phyloP scores from a whole-genome alignment of 2,329 filamentous ascomycete species.

The Penicillium occitanis region DNA sequence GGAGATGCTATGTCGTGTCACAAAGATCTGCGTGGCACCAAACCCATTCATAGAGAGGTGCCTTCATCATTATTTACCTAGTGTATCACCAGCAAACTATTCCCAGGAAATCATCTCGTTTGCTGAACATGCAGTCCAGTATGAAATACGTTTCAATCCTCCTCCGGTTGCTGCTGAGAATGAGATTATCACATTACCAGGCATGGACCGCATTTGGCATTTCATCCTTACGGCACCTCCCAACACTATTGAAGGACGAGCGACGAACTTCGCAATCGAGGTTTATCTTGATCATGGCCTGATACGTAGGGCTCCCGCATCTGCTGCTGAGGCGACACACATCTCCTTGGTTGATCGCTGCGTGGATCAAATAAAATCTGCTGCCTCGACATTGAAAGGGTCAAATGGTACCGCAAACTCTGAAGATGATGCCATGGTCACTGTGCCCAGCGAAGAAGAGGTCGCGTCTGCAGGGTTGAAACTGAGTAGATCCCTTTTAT shows the following conservation, averaged over 20 bases:
- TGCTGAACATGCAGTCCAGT: conserved; percentile 43
- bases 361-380: conserved; percentile 65
- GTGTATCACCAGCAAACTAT: conserved; percentile 40
- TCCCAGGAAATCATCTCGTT: conserved; percentile 43
- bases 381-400: conserved; percentile 59
- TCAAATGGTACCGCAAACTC: conserved; percentile 48
- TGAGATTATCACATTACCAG: conserved; percentile 47
- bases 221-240: conserved; percentile 70
- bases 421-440: conserved; percentile 56
- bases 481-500: conserved; percentile 67
- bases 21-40: conserved; percentile 30
- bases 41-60: conserved; percentile 47
- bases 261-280: conserved; percentile 70
- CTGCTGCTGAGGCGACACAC: conserved; percentile 60
- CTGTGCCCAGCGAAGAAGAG: conserved; percentile 52
- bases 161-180: conserved; percentile 45
- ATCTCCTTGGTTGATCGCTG: conserved; percentile 71
- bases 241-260: conserved; percentile 64
- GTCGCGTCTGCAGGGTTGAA: conserved; percentile 58
- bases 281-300: conserved; percentile 63
- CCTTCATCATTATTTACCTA: conserved; percentile 44
- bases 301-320: conserved; percentile 43
- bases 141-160: conserved; percentile 59
- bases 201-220: conserved; percentile 75
- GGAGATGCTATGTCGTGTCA: conserved; percentile 58